Conservation (phyloP, 2,329 filamentous ascomycete species). For the Colletotrichum destructivum region DNA sequence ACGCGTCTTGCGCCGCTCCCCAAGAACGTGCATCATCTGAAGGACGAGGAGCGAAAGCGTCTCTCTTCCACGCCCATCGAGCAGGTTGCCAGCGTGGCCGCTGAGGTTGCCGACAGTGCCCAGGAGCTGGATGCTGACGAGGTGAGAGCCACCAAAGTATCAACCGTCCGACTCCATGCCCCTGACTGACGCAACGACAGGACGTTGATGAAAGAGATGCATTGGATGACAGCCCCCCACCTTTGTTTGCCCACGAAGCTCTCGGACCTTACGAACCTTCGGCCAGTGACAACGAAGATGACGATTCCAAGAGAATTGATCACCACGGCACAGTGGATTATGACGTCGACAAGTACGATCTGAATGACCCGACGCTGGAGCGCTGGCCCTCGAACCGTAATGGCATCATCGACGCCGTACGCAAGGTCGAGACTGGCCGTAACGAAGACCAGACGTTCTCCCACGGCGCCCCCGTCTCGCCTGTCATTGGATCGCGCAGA, state of each 20-base stretch:
- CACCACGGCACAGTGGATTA: constrained; percentile 41
- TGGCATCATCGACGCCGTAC: constrained; percentile 62
- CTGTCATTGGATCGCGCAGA: constrained; percentile 53
- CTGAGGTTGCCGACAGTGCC: constrained; percentile 62
- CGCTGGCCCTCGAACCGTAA: constrained; percentile 62
- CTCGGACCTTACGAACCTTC: constrained; percentile 58
- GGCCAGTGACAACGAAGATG: constrained; percentile 51
- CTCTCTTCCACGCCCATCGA: constrained; percentile 57
- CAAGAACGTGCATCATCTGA: constrained; percentile 19
- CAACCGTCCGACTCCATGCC: not conserved
- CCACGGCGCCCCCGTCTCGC: constrained; percentile 54
- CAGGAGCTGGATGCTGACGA: constrained; percentile 53
- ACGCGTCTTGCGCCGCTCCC: not conserved
- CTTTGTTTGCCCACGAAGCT: constrained; percentile 65
- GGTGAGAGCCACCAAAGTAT: constrained; percentile 1
- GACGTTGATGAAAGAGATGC: constrained; percentile 40
- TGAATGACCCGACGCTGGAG: constrained; percentile 65
- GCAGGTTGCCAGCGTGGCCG: constrained; percentile 59
- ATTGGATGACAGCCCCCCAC: constrained; percentile 48
- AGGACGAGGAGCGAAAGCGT: constrained; percentile 49
- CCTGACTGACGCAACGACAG: constrained; percentile 10
- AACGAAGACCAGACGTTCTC: constrained; percentile 56
- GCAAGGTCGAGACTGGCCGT: constrained; percentile 62
- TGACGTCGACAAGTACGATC: constrained; percentile 52
- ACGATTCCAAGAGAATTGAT: not conserved